Conservation (phyloP, 1,139 yeast genomes). For the Blastobotrys petasosporus region DNA sequence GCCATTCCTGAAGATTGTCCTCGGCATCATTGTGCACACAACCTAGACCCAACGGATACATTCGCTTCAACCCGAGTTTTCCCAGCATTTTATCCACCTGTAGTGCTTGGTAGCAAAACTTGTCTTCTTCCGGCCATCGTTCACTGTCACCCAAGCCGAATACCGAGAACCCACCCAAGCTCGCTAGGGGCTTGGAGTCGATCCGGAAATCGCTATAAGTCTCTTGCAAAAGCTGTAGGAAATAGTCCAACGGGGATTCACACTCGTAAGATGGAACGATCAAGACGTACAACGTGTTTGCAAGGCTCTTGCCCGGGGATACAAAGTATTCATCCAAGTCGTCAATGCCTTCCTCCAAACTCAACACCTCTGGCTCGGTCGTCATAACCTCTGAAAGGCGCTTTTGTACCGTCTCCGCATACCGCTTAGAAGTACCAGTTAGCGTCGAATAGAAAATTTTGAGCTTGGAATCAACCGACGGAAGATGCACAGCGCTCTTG, state of each 20-base stretch:
- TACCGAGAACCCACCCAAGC: conserved; percentile 72
- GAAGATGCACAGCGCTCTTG: conserved; percentile 24
- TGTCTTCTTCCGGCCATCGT: conserved; percentile 63
- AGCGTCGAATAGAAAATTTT: conserved; percentile 75
- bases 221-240: conserved; percentile 72
- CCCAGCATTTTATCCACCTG: conserved; percentile 71
- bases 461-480: conserved; percentile 32
- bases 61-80: conserved; percentile 76
- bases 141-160: conserved; percentile 86
- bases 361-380: conserved; percentile 49
- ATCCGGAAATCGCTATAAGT: conserved; percentile 80
- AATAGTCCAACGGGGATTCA: conserved; percentile 86
- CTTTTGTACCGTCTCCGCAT: conserved; percentile 47
- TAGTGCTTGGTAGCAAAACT: conserved; percentile 82
- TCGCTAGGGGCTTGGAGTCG: conserved; percentile 66
- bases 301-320: conserved; percentile 38
- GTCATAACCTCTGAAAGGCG: conserved; percentile 37
- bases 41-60: conserved; percentile 79
- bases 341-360: conserved; percentile 67
- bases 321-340: conserved; percentile 81
- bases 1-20: conserved; percentile 57
- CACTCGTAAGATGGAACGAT: conserved; percentile 89
- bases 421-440: conserved; percentile 73
- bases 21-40: conserved; percentile 74
- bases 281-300: conserved; percentile 47